A percentile compares a stretch with the other conserved stretches of the same genome.
Evolutionary conservation across 495 filamentous ascomycete genomes (phyloP).

Genomic region (Xylaria acuta): DNA sequence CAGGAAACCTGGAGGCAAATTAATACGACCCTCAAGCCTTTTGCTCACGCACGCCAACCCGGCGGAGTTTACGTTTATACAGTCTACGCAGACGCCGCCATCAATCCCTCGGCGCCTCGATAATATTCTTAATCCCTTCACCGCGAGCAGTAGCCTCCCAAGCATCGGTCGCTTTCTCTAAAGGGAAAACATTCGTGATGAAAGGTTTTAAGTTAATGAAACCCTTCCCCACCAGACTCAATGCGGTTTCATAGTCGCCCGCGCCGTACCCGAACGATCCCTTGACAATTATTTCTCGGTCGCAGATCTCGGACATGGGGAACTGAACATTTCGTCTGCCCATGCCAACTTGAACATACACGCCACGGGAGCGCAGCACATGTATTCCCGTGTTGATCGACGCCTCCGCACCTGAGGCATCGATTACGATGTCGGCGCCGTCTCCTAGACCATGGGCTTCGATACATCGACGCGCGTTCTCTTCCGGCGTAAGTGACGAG

Average conservation of each 20-base stretch:
- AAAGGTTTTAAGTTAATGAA: constrained; percentile 70
- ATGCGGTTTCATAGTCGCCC: constrained; percentile 76
- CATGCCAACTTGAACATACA: constrained; percentile 82
- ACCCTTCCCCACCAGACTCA: constrained; percentile 66
- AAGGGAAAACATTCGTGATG: constrained; percentile 69
- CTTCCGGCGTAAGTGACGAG: constrained; percentile 62
- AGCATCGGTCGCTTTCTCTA: constrained; percentile 72
- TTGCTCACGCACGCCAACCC: too few species aligned
- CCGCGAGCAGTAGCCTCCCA: constrained; percentile 75
- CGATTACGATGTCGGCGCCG: constrained; percentile 76
- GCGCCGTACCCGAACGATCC: constrained; percentile 80
- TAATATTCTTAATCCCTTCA: constrained; percentile 80
- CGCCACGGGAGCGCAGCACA: constrained; percentile 68
- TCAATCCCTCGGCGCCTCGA: constrained; percentile 52
- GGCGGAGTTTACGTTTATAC: neutral
- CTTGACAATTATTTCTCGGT: constrained; percentile 76
- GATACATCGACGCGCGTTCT: constrained; percentile 57
- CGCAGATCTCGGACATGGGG: constrained; percentile 76
- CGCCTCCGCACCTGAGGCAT: constrained; percentile 76
- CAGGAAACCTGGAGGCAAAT: too few species aligned
- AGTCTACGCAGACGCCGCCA: neutral
- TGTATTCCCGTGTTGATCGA: constrained; percentile 75
- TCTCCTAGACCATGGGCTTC: constrained; percentile 54
- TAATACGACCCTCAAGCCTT: too few species aligned
- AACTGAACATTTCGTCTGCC: constrained; percentile 74